Evolutionary conservation across 306 rosid genomes (phyloP).

Genomic region (Prunus persica): DNA sequence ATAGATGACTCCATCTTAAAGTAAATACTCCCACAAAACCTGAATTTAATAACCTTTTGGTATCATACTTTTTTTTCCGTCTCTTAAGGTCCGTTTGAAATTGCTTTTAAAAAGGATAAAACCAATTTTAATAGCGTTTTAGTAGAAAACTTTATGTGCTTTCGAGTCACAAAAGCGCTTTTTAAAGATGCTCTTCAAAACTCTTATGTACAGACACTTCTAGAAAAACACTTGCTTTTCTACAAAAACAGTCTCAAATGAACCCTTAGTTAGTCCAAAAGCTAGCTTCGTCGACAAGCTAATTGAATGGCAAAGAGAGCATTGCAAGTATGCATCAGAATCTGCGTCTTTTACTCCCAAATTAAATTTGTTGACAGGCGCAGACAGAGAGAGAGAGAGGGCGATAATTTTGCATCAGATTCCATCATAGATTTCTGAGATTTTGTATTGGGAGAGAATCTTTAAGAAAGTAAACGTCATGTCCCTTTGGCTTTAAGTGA

Average conservation of each 20-base stretch:
- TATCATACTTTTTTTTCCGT: slow-evolving; percentile 1
- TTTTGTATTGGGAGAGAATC: slow-evolving; percentile 46
- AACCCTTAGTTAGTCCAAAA: not conserved
- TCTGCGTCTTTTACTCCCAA: slow-evolving; percentile 9
- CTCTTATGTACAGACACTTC: no score
- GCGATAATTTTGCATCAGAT: slow-evolving; percentile 51
- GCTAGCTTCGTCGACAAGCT: not conserved
- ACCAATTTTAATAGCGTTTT: no score
- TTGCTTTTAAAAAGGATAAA: no score
- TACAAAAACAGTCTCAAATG: no score
- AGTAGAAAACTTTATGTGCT: no score
- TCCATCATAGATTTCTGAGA: slow-evolving; percentile 31
- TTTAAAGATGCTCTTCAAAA: no score
- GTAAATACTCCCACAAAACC: not conserved
- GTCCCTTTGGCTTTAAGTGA: slow-evolving; percentile 40
- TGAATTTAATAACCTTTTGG: slow-evolving; percentile 20
- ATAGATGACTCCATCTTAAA: not conserved
- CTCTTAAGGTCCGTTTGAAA: no score
- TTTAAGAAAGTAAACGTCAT: slow-evolving; percentile 44
- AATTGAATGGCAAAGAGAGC: not conserved
- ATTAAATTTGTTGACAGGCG: not conserved
- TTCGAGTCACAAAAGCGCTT: no score
- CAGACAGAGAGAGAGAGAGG: slow-evolving; percentile 8
- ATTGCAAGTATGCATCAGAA: slow-evolving; percentile 18
- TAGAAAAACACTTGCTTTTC: no score